Percentiles rank a stretch among this genome's conserved stretches.
Evolutionary conservation across 768 basidiomycete genomes (phyloP).

Genomic region (Tricholoma furcatifolium): DNA sequence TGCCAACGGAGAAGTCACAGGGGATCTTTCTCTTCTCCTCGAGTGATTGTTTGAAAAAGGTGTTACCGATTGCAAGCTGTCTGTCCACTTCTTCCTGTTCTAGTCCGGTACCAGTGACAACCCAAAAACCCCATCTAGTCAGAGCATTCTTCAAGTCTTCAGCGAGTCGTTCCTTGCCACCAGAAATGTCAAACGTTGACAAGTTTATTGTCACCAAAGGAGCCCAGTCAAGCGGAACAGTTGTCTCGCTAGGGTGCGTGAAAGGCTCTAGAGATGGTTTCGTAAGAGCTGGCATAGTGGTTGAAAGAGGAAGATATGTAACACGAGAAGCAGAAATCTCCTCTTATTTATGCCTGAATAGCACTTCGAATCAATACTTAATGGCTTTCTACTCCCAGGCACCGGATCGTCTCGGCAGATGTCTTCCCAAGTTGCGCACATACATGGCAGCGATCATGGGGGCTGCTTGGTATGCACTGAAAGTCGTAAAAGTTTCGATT

Average conservation of each 20-base stretch:
- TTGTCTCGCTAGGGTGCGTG: constrained; percentile 1
- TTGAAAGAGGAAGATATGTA: background rate
- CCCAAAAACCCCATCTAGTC: constrained; percentile 40
- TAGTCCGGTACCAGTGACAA: constrained; percentile 38
- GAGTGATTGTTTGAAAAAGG: constrained; percentile 33
- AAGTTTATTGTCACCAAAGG: constrained; percentile 39
- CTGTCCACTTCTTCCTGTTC: constrained; percentile 33
- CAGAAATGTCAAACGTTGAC: constrained; percentile 27
- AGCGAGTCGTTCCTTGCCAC: constrained; percentile 30
- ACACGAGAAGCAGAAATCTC: background rate
- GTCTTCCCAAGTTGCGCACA: background rate
- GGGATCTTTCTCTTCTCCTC: constrained; percentile 31
- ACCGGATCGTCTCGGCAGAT: background rate
- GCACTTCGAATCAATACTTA: no score
- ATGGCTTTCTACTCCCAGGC: background rate
- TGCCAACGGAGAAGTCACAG: constrained; percentile 32
- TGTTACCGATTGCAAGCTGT: constrained; percentile 34
- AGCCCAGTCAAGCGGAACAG: constrained; percentile 28
- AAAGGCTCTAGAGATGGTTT: constrained; percentile 9
- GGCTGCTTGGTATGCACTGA: background rate
- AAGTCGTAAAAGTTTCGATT: background rate
- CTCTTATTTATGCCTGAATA: background rate
- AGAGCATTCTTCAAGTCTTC: constrained; percentile 35
- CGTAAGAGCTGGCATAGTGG: constrained; percentile 4
- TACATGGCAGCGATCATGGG: background rate